phyloP scores from a whole-genome alignment of 768 basidiomycete species.

The Kwoniella dejecticola region DNA sequence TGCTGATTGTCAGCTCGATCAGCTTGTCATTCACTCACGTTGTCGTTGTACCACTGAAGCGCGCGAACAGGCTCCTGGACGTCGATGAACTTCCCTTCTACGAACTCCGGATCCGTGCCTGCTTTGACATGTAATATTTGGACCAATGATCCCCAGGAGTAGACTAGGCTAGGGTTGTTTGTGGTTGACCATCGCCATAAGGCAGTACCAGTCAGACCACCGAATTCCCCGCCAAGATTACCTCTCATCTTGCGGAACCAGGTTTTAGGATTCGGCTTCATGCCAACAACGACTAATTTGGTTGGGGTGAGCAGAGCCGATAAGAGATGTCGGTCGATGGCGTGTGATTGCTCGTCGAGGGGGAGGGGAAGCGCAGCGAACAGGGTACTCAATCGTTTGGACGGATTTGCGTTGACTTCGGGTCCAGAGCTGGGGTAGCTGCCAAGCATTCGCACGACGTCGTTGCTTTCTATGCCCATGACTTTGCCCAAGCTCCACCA shows the following conservation, averaged over 20 bases:
- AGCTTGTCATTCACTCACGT: constrained; percentile 68
- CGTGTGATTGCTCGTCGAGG: constrained; percentile 70
- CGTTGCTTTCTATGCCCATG: constrained; percentile 89
- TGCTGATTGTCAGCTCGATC: constrained; percentile 60
- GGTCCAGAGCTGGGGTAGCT: constrained; percentile 69
- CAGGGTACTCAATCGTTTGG: constrained; percentile 61
- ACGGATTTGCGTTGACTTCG: background rate
- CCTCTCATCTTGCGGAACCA: constrained; percentile 63
- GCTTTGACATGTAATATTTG: constrained; percentile 66
- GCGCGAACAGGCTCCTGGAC: constrained; percentile 68
- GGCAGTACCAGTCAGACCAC: constrained; percentile 35
- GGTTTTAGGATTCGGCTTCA: constrained; percentile 88
- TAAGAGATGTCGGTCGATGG: constrained; percentile 76
- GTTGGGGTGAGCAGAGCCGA: constrained; percentile 83
- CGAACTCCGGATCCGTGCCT: constrained; percentile 62
- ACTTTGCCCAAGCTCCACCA: constrained; percentile 93
- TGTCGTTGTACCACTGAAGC: constrained; percentile 82
- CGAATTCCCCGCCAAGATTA: constrained; percentile 28
- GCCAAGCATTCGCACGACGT: constrained; percentile 89
- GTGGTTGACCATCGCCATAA: constrained; percentile 41
- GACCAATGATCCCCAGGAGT: constrained; percentile 76
- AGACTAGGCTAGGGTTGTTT: constrained; percentile 69
- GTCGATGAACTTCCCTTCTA: constrained; percentile 65
- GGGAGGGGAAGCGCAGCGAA: constrained; percentile 81
- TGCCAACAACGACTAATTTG: constrained; percentile 88